Conservation (phyloP, 2,329 filamentous ascomycete genomes). For the Cercospora sesami region DNA sequence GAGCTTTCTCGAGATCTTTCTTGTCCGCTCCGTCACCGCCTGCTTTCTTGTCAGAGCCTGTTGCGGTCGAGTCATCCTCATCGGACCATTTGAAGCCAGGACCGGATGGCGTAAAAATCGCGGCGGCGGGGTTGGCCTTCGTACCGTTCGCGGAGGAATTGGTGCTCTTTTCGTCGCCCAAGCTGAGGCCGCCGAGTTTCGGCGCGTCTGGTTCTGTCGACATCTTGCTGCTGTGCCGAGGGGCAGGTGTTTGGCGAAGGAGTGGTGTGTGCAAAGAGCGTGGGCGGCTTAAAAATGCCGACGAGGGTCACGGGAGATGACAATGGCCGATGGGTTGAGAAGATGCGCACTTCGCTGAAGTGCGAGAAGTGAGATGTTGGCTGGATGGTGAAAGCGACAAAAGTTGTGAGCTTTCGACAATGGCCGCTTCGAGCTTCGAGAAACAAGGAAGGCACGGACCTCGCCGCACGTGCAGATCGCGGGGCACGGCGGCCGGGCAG, state of each 20-base stretch:
- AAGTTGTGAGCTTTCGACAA: constrained; percentile 4
- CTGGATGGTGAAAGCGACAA: constrained; percentile 2
- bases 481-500: constrained; percentile 2
- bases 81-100: constrained; percentile 39
- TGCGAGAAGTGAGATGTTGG: neutral
- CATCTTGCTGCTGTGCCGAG: constrained; percentile 16
- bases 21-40: constrained; percentile 20
- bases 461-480: constrained; percentile 6
- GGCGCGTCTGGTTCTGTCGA: constrained; percentile 27
- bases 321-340: neutral
- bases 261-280: neutral
- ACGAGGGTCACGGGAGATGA: neutral
- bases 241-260: neutral
- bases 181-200: constrained; percentile 32
- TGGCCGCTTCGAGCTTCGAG: constrained; percentile 2
- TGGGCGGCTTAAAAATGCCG: neutral
- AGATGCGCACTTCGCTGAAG: neutral
- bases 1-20: constrained; percentile 27
- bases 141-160: constrained; percentile 20
- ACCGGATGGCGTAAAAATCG: constrained; percentile 24
- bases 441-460: neutral
- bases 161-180: constrained; percentile 18
- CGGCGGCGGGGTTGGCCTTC: constrained; percentile 24
- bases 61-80: constrained; percentile 31
- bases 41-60: constrained; percentile 20